Evolutionary conservation across 1,284 basidiomycete genomes (phyloP).

Genomic region (Laetiporus sulphureus): DNA sequence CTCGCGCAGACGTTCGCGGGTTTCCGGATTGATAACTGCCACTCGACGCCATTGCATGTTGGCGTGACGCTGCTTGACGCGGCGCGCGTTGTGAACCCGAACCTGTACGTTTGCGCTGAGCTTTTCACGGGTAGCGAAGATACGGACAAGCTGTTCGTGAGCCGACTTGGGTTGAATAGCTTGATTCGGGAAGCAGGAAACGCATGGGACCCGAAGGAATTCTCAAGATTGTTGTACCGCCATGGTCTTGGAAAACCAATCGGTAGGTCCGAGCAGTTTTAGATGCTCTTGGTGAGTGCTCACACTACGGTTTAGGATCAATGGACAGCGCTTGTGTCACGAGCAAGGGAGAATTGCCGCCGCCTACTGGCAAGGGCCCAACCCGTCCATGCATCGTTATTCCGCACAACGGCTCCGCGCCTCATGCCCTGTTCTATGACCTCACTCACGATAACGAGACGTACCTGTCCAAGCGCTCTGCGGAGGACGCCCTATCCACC

Average conservation of each 20-base stretch:
- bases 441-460: conserved; percentile 96
- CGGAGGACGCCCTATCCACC: conserved; percentile 89
- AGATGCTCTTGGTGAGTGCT: neutral
- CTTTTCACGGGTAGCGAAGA: conserved; percentile 95
- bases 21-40: conserved; percentile 97
- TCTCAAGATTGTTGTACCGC: conserved; percentile 79
- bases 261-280: conserved; percentile 38
- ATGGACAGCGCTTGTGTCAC: conserved; percentile 88
- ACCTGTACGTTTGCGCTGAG: conserved; percentile 95
- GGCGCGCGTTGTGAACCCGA: conserved; percentile 82
- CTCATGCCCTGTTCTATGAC: conserved; percentile 91
- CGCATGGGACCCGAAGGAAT: conserved; percentile 81
- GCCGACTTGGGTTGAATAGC: conserved; percentile 86
- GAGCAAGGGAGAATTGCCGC: conserved; percentile 64
- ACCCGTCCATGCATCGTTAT: conserved; percentile 68
- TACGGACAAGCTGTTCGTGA: conserved; percentile 88
- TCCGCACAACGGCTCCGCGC: conserved; percentile 76
- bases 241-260: conserved; percentile 89
- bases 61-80: conserved; percentile 91
- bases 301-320: conserved; percentile 48
- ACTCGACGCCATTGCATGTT: conserved; percentile 93
- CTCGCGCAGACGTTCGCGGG: conserved; percentile 87
- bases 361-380: conserved; percentile 75
- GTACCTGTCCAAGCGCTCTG: conserved; percentile 80
- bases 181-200: conserved; percentile 91